phyloP scores from a whole-genome alignment of 2,329 filamentous ascomycete genomes.

The Exophiala sp. region DNA sequence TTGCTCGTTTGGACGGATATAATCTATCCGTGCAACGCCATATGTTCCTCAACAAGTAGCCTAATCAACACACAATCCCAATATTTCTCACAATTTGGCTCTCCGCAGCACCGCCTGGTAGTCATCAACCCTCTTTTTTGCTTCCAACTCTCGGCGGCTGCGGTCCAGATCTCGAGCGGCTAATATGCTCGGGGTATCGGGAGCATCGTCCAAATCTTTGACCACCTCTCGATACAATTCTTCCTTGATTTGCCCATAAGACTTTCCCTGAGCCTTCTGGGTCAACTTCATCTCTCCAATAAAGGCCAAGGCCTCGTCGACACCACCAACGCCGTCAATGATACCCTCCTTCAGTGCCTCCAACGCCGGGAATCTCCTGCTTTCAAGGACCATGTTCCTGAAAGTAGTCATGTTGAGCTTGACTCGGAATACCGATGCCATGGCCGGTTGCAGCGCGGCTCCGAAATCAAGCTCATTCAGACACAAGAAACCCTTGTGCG shows the following conservation, averaged over 20 bases:
- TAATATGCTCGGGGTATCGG: conserved; percentile 39
- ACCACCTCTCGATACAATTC: conserved; percentile 69
- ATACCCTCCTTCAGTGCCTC: conserved; percentile 62
- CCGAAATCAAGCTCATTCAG: conserved; percentile 79
- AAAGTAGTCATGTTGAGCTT: conserved; percentile 56
- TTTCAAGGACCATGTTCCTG: conserved; percentile 66
- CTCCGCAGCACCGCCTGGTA: conserved; percentile 44
- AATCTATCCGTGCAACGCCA: too few species aligned
- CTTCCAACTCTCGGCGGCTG: conserved; percentile 39
- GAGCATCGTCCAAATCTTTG: conserved; percentile 45
- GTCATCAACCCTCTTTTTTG: conserved; percentile 46
- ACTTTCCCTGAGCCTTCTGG: conserved; percentile 57
- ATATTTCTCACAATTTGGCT: conserved; percentile 40
- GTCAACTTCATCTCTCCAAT: conserved; percentile 55
- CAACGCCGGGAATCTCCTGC: conserved; percentile 57
- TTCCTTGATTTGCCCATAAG: conserved; percentile 65
- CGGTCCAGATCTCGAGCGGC: conserved; percentile 46
- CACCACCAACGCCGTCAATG: conserved; percentile 60
- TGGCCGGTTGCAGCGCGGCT: conserved; percentile 65
- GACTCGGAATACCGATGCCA: conserved; percentile 67
- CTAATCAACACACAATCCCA: too few species aligned
- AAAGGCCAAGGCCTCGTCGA: conserved; percentile 58
- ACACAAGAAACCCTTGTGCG: conserved; percentile 65
- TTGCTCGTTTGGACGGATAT: too few species aligned
- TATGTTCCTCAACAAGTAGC: too few species aligned